Evolutionary conservation across 2,329 filamentous ascomycete species (phyloP).

Genomic region (Emydomyces testavorans): DNA sequence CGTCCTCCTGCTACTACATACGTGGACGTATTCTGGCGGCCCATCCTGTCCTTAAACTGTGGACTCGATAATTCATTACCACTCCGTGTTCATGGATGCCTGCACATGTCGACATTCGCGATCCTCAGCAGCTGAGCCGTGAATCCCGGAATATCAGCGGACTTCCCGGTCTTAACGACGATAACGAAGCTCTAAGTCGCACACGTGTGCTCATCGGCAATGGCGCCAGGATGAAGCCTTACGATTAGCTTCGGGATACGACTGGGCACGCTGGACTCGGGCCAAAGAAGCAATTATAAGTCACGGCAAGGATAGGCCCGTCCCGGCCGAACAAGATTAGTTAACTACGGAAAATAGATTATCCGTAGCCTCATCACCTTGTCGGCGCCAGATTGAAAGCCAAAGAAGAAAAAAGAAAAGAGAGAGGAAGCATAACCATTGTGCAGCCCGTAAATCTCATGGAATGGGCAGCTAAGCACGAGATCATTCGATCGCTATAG

Average conservation of each 20-base stretch:
- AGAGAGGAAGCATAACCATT: background rate
- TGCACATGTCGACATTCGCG: background rate
- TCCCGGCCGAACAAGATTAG: no score
- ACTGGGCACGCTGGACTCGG: no score
- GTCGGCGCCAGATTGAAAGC: no score
- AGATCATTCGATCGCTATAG: background rate
- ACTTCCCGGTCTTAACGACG: background rate
- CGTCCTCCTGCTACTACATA: background rate
- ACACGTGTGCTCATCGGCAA: background rate
- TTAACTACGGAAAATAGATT: background rate
- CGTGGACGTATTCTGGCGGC: background rate
- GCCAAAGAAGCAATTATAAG: no score
- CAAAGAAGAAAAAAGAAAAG: no score
- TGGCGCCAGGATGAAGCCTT: no score
- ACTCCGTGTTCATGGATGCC: background rate
- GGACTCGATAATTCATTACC: no score
- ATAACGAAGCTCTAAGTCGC: background rate
- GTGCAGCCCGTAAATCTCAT: background rate
- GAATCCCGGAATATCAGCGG: conserved; percentile 1
- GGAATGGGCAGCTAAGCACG: background rate
- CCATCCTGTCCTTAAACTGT: no score
- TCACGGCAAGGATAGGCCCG: no score
- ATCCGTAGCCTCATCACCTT: background rate
- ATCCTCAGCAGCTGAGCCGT: background rate
- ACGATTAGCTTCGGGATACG: no score